phyloP scores from a whole-genome alignment of 2,329 filamentous ascomycete genomes.

The Colletotrichum endophyticum region DNA sequence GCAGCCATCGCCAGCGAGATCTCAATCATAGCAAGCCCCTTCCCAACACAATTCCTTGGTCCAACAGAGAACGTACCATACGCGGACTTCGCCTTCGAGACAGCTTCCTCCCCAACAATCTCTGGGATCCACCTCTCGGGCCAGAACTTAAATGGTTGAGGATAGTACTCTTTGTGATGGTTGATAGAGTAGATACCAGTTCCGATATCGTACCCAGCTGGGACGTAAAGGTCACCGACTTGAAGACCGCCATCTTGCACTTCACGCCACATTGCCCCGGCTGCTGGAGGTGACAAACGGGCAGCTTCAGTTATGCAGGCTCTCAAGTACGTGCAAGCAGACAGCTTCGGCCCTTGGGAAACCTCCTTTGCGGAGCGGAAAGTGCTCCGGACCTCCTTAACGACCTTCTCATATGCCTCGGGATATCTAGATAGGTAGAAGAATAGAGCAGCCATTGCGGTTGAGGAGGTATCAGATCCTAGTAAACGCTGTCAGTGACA shows the following conservation, averaged over 20 bases:
- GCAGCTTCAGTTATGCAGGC: background rate
- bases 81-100: background rate
- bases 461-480: conserved; percentile 8
- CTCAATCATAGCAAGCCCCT: conserved; percentile 3
- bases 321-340: background rate
- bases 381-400: background rate
- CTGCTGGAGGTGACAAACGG: background rate
- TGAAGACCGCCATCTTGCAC: background rate
- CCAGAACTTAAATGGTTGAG: background rate
- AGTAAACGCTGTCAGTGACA: background rate
- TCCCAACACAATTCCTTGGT: conserved; percentile 3
- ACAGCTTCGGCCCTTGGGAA: background rate
- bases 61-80: background rate
- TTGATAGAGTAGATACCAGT: conserved; percentile 7
- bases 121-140: conserved; percentile 1
- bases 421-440: background rate
- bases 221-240: background rate
- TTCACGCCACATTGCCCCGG: background rate
- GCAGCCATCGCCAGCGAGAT: conserved; percentile 2
- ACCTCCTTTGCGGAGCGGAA: background rate
- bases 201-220: background rate
- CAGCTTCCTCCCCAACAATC: background rate
- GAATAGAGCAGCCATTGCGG: background rate
- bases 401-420: background rate
- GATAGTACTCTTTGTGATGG: background rate